Percentiles rank a stretch among this genome's conserved stretches.
Evolutionary conservation across 2,329 filamentous ascomycete species (phyloP).

Genomic region (Apiospora aurea): DNA sequence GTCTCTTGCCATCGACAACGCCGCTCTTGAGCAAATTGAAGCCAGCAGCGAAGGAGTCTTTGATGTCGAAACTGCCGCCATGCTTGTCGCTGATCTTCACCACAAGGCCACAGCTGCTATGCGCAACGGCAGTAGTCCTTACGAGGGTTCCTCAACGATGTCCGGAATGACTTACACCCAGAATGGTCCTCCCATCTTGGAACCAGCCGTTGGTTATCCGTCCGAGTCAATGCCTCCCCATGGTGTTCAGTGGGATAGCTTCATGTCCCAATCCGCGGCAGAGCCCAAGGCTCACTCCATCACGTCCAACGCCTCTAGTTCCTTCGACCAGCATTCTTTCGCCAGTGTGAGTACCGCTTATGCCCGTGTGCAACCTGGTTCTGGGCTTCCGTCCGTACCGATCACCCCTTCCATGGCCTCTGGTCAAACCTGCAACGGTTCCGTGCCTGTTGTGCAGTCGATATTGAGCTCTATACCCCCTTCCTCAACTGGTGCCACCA

Average conservation of each 20-base stretch:
- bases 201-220: constrained; percentile 78
- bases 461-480: constrained; percentile 76
- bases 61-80: constrained; percentile 95
- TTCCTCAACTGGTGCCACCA: constrained; percentile 61
- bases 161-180: constrained; percentile 67
- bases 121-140: constrained; percentile 62
- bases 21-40: constrained; percentile 90
- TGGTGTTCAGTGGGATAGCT: constrained; percentile 85
- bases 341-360: constrained; percentile 58
- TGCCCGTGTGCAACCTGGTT: constrained; percentile 63
- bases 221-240: constrained; percentile 83
- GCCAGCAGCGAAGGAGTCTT: constrained; percentile 89
- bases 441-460: constrained; percentile 72
- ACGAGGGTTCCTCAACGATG: constrained; percentile 66
- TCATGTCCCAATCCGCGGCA: constrained; percentile 73
- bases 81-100: constrained; percentile 98
- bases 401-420: constrained; percentile 54
- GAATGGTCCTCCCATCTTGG: constrained; percentile 74
- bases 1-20: constrained; percentile 81
- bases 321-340: constrained; percentile 74
- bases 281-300: constrained; percentile 81
- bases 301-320: constrained; percentile 67
- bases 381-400: constrained; percentile 58
- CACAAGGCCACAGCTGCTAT: constrained; percentile 86
- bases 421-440: constrained; percentile 65